Percentiles rank a stretch among this genome's conserved stretches.
These are phyloP conservation scores for Aspergillus taichungensis DNA, from an alignment of 495 filamentous ascomycete genomes.

Conservation along the genomic window DNA sequence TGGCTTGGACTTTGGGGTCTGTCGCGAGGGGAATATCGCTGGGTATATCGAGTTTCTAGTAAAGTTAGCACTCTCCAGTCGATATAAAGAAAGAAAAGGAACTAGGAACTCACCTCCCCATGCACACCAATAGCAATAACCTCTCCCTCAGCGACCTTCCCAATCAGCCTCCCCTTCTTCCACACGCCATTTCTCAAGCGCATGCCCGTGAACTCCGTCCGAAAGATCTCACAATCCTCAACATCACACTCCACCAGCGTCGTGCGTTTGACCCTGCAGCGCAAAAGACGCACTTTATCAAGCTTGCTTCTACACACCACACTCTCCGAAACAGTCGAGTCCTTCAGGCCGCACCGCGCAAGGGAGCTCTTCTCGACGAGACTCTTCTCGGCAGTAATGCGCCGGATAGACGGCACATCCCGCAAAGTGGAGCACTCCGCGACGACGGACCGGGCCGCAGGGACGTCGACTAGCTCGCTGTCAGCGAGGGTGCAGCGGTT, in stretches of 20 bases:
- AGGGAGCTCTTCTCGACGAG: constrained; percentile 10
- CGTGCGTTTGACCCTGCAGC: constrained; percentile 12
- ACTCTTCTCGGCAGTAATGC: constrained; percentile 16
- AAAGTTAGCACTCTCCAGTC: neutral
- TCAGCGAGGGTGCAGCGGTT: constrained; percentile 9
- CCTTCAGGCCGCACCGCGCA: constrained; percentile 6
- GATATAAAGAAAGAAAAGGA: neutral
- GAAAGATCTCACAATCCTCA: constrained; percentile 18
- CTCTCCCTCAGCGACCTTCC: constrained; percentile 14
- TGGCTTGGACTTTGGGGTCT: too few relatives aligned
- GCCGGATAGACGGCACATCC: constrained; percentile 7
- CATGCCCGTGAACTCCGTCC: constrained; percentile 22
- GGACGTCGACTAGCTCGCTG: constrained; percentile 11
- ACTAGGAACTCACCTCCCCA: constrained; percentile 4
- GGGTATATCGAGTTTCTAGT: neutral
- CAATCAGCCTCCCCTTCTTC: constrained; percentile 25
- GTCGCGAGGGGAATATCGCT: too few relatives aligned
- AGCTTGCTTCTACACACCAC: constrained; percentile 8
- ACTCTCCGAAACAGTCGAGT: constrained; percentile 15
- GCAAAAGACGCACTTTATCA: constrained; percentile 1
- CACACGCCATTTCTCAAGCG: constrained; percentile 27
- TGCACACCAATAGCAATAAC: constrained; percentile 8
- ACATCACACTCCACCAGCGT: constrained; percentile 23
- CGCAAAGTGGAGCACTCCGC: constrained; percentile 10
- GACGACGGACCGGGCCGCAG: constrained; percentile 2